Evolutionary conservation across 2,329 filamentous ascomycete species (phyloP), one percentile per base, ranked within the genome.

Genomic region (Cercospora janseana): DNA sequence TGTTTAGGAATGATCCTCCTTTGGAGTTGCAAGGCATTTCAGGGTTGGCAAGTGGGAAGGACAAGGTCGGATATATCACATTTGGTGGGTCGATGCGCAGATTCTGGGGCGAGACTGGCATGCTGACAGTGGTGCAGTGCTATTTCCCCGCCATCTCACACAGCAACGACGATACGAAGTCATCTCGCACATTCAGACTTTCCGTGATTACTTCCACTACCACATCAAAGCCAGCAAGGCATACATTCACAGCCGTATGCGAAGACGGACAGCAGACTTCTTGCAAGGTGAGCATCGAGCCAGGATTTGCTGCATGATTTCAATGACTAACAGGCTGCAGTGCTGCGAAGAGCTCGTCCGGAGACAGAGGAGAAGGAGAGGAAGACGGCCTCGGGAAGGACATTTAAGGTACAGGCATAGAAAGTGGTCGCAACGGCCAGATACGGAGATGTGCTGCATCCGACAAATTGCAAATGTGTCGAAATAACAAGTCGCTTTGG

Each of bases 171-270:
- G 94, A 75, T 86, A 88, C 54, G 91, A 96, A 60, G 91, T 94
- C 69, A 98, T 99, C 62, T 96, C 91, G 43, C 94, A 98, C 70
- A 97, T 99, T 64, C 94, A 99, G 74, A 99, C 93, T 10, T 98
- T 98, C 87, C 88, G 93, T 60, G 93, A 98, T 69, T 98, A 98
- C 73, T 98, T 99, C 79, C 93, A 99, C 72, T 99, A 99, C 72
- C 93, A 98, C 73, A 98, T 98, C 75, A 98, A 98, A 75, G 94
- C 93, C 23, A 96, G 91, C 56, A 98, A 98, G 79, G 93, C 94
- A 46, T 98, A 96, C 67, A 98, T 98, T 60, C 93, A 98, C 79
- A 94, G 91, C 26, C 83, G 94, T 66, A 98, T 98, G 93, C 85
- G 93, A 69, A 88, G 92, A 77, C 83, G 93, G 70, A 98, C 94